Evolutionary conservation across 768 basidiomycete species (phyloP).

Genomic region (Mycena haematopus): DNA sequence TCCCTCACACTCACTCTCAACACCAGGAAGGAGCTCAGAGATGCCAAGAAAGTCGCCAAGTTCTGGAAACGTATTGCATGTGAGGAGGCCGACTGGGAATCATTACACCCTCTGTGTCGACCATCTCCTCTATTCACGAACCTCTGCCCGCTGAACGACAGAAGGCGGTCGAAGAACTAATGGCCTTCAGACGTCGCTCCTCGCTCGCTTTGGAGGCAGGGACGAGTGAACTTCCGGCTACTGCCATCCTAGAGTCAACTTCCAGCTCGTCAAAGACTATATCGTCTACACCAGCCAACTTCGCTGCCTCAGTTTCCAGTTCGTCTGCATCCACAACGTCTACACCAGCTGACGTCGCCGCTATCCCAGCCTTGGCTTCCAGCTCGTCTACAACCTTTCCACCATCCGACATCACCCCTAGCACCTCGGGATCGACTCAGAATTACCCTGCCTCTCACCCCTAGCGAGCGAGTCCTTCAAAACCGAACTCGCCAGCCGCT

Average conservation of each 20-base stretch:
- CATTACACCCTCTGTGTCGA: slow-evolving; percentile 48
- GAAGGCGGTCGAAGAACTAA: slow-evolving; percentile 48
- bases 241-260: background rate
- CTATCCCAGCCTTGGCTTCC: background rate
- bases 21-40: slow-evolving; percentile 50
- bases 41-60: slow-evolving; percentile 49
- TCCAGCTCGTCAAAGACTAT: slow-evolving; percentile 9
- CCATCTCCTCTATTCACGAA: slow-evolving; percentile 45
- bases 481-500: slow-evolving; percentile 29
- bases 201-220: slow-evolving; percentile 33
- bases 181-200: slow-evolving; percentile 31
- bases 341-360: background rate
- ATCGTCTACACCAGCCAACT: background rate
- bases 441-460: slow-evolving; percentile 32
- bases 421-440: slow-evolving; percentile 8
- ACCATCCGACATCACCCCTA: slow-evolving; percentile 14
- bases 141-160: slow-evolving; percentile 42
- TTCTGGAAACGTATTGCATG: slow-evolving; percentile 55
- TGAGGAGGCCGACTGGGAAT: slow-evolving; percentile 34
- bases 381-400: background rate
- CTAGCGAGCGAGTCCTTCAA: slow-evolving; percentile 39
- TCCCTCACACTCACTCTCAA: slow-evolving; percentile 53
- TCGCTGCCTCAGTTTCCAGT: background rate
- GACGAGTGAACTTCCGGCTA: background rate
- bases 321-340: no score